Conservation (phyloP, 1,284 basidiomycete species). For the Ceraceosorus guamensis region DNA sequence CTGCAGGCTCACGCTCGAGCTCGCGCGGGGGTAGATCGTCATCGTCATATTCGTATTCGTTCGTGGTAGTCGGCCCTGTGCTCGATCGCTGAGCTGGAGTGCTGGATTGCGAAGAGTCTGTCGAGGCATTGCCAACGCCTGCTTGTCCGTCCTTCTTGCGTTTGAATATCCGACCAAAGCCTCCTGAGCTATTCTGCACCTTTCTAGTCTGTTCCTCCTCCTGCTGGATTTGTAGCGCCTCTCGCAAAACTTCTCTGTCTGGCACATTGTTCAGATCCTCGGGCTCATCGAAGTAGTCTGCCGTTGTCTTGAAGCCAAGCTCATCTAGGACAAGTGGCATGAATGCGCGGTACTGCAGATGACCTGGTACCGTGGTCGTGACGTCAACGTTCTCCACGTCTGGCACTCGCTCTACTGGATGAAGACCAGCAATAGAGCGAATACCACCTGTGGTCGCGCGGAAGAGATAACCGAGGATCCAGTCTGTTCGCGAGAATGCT, state of each 20-base stretch:
- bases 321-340: conserved; percentile 46
- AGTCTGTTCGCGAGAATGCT: conserved; percentile 44
- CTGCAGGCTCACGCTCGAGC: conserved; percentile 5
- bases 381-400: conserved; percentile 47
- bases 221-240: conserved; percentile 6
- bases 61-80: too few relatives aligned
- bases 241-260: conserved; percentile 34
- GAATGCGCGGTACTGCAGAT: conserved; percentile 41
- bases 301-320: conserved; percentile 44
- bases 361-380: conserved; percentile 43
- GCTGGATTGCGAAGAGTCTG: background rate
- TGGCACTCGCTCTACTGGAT: conserved; percentile 41
- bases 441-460: conserved; percentile 45
- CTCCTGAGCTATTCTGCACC: conserved; percentile 28
- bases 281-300: conserved; percentile 48
- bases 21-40: conserved; percentile 34
- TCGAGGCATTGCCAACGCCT: conserved; percentile 10
- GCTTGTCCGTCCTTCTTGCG: conserved; percentile 17
- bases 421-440: conserved; percentile 43
- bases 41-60: conserved; percentile 35
- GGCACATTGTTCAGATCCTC: conserved; percentile 42
- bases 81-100: conserved; percentile 9
- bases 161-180: conserved; percentile 33
- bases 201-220: conserved; percentile 27
- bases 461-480: conserved; percentile 46